phyloP scores from a whole-genome alignment of 2,329 filamentous ascomycete genomes.

The Pseudonectria foliicola region DNA sequence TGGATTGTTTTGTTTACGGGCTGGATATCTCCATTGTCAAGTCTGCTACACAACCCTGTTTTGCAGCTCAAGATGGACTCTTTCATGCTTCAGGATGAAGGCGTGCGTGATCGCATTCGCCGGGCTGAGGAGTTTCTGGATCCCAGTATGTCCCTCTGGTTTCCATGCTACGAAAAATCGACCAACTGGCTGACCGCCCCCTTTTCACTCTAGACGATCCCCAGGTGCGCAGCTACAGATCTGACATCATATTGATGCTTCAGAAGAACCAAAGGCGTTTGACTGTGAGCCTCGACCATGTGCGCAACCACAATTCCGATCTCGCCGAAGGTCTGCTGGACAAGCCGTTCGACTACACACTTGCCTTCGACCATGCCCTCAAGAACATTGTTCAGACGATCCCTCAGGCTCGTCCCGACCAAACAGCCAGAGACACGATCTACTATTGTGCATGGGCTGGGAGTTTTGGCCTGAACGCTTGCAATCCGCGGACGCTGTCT shows the following conservation, averaged over 20 bases:
- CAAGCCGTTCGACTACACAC: conserved; percentile 78
- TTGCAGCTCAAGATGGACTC: conserved; percentile 54
- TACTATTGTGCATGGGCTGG: conserved; percentile 98
- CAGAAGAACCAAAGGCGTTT: conserved; percentile 59
- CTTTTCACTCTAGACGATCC: conserved; percentile 36
- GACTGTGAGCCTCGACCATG: conserved; percentile 78
- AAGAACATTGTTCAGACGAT: conserved; percentile 82
- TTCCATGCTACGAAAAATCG: background rate
- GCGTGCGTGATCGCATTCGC: conserved; percentile 73
- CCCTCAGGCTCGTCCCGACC: conserved; percentile 65
- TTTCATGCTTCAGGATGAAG: conserved; percentile 75
- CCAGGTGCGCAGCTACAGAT: conserved; percentile 67
- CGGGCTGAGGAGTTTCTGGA: conserved; percentile 90
- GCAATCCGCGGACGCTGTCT: conserved; percentile 87
- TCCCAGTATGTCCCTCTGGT: conserved; percentile 56
- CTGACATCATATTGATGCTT: conserved; percentile 76
- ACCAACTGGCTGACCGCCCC: conserved; percentile 6
- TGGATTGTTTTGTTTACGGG: conserved; percentile 5
- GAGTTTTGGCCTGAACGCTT: conserved; percentile 89
- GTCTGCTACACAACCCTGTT: conserved; percentile 1
- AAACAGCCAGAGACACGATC: conserved; percentile 68
- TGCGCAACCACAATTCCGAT: conserved; percentile 78
- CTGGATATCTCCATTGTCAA: conserved; percentile 5
- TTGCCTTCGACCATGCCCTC: conserved; percentile 84
- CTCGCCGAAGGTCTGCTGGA: conserved; percentile 73